Percentiles rank a stretch among this genome's conserved stretches.
Conservation (phyloP, 164 flowering plant species). For the Warburgia ugandensis region DNA sequence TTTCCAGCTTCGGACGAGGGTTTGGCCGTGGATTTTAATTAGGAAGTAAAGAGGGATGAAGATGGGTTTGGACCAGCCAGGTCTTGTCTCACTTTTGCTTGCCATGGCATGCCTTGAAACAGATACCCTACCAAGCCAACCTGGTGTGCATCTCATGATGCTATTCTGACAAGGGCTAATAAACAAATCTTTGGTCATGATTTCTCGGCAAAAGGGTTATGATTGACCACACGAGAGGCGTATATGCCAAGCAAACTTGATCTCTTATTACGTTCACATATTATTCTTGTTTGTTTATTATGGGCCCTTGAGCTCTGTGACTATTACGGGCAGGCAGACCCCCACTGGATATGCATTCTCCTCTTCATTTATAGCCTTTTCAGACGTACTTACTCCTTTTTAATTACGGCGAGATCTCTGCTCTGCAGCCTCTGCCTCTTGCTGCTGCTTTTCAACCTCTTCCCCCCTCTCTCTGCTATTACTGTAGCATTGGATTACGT, state of each 20-base stretch:
- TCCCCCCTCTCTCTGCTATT: too few species aligned
- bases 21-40: too few species aligned
- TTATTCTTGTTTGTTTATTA: not conserved
- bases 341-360: not conserved
- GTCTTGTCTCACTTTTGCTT: slow-evolving; percentile 1
- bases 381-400: not conserved
- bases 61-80: not conserved
- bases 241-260: slow-evolving; percentile 8
- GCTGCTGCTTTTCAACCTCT: too few species aligned
- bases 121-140: not conserved
- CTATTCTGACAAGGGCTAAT: too few species aligned
- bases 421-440: too few species aligned
- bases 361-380: not conserved
- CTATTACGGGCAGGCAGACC: not conserved
- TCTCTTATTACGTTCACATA: not conserved
- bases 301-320: too few species aligned
- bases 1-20: too few species aligned
- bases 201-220: slow-evolving; percentile 11
- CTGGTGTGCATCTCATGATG: slow-evolving; percentile 1
- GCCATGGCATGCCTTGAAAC: not conserved
- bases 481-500: too few species aligned
- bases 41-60: too few species aligned
- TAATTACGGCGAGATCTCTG: too few species aligned
- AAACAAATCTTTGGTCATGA: slow-evolving; percentile 10
- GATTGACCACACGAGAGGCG: slow-evolving; percentile 20